phyloP scores from a whole-genome alignment of 768 basidiomycete genomes.

The Auriculariales sp. region DNA sequence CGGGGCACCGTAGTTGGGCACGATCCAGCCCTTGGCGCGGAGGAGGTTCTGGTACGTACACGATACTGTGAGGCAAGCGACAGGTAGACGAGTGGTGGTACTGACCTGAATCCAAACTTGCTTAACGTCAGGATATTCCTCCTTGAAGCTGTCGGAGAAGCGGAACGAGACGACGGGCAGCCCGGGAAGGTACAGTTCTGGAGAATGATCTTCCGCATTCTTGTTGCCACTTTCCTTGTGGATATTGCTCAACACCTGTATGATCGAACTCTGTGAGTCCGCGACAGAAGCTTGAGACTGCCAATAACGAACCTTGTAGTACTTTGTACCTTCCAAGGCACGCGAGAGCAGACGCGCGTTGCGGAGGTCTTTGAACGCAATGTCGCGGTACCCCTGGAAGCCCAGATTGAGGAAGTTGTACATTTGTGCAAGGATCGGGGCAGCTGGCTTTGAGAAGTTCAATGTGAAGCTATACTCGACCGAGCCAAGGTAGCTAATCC shows the following conservation, averaged over 20 bases:
- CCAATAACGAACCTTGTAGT: slow-evolving; percentile 30
- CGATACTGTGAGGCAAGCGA: too few species aligned
- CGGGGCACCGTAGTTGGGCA: slow-evolving; percentile 44
- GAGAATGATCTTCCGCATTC: slow-evolving; percentile 22
- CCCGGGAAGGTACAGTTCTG: slow-evolving; percentile 33
- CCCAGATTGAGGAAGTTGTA: slow-evolving; percentile 48
- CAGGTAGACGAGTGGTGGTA: slow-evolving; percentile 21
- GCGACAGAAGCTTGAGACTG: neutral
- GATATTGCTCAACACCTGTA: slow-evolving; percentile 32
- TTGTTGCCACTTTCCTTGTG: slow-evolving; percentile 23
- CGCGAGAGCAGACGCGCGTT: slow-evolving; percentile 43
- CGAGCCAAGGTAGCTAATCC: slow-evolving; percentile 35
- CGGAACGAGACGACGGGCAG: slow-evolving; percentile 51
- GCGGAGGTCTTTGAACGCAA: slow-evolving; percentile 33
- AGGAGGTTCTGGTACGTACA: slow-evolving; percentile 28
- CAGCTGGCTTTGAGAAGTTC: slow-evolving; percentile 45
- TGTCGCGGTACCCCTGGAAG: slow-evolving; percentile 35
- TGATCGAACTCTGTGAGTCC: neutral
- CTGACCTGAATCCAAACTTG: slow-evolving; percentile 35
- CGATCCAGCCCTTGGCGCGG: slow-evolving; percentile 44
- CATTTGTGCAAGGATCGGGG: slow-evolving; percentile 43
- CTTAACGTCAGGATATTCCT: slow-evolving; percentile 36
- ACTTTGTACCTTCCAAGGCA: slow-evolving; percentile 36
- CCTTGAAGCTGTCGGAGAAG: slow-evolving; percentile 37
- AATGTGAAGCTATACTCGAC: slow-evolving; percentile 49